Evolutionary conservation across 371 early-diverging fungal species (phyloP), one percentile per base, ranked within the genome.

Genomic region (Saksenaea vasiformis): DNA sequence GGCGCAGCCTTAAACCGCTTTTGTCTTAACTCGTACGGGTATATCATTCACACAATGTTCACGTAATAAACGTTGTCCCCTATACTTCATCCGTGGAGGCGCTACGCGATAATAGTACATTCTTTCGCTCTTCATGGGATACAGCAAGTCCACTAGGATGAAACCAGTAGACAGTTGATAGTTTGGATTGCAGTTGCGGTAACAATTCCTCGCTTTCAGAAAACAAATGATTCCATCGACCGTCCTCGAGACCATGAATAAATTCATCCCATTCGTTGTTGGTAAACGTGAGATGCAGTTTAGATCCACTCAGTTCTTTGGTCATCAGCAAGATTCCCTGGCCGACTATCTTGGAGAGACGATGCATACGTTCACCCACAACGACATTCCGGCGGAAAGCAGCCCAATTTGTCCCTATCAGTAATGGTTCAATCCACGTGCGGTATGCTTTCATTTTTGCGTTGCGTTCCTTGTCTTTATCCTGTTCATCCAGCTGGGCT

Each of bases 261-360:
- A 80, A 80, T 15, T 75, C 77, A 28, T 78, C 79, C 82, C 82
- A 81, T 61, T 81, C 82, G 36, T 69, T 76, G 43, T 81, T 81
- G 15, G 82, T 81, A 31, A 81, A 81, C 2, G 82, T 81, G 34
- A 81, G 57, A 51, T 81, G 82, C 1, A 81, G 58, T 47, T 81
- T 81, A 17, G 79, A 78, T 15, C 82, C 82, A 56, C 77, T 77
- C 15, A 81, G 53, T 62, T 81, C 82, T 54, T 81, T 81, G 41
- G 82, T 81, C 79, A 81, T 78, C 37, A 78, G 41, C 13, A 81
- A 53, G 0, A 81, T 68, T 35, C 82, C 82, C 62, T 77, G 74
- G 0, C 82, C 82, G 2, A 78, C 76, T 0, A 73, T 66, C 27
- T 75, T 73, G 35, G 79, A 72, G 15, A 81, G 54, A 17, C 74